Percentiles rank a stretch among this genome's conserved stretches.
Evolutionary conservation across 345 rosid species (phyloP).

Genomic region (Corymbia maculata): DNA sequence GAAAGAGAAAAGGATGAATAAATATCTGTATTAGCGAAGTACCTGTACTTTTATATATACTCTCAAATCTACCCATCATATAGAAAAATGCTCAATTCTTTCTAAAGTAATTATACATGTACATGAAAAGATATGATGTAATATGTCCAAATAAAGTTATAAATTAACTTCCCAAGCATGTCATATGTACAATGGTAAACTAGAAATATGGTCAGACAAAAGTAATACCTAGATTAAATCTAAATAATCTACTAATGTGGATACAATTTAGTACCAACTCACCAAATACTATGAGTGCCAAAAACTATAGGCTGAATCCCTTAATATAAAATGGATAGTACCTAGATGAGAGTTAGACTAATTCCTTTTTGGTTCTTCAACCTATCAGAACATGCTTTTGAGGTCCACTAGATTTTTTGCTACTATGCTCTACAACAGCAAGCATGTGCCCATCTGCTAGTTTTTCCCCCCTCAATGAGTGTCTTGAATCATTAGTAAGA

Average conservation of each 20-base stretch:
- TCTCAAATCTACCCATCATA: not conserved
- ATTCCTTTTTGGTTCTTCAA: not conserved
- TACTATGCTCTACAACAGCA: not conserved
- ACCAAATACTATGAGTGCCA: not conserved
- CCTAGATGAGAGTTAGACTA: not conserved
- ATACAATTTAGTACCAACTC: not conserved
- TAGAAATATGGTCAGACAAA: not conserved
- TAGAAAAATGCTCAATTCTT: not conserved
- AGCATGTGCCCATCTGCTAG: not conserved
- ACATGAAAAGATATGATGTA: not conserved
- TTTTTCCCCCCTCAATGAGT: not conserved
- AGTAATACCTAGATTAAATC: not conserved
- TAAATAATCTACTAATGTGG: not conserved
- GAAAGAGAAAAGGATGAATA: not conserved
- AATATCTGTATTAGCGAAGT: not conserved
- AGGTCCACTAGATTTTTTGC: not conserved
- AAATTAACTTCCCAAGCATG: not conserved
- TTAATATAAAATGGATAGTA: not conserved
- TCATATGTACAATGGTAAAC: not conserved
- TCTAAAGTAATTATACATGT: not conserved
- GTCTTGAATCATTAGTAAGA: not conserved
- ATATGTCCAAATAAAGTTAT: not conserved
- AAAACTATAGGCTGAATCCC: not conserved
- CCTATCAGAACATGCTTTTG: not conserved
- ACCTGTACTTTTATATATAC: not conserved